These are phyloP conservation scores for Ceratobasidium sp. DNA, from an alignment of 1,284 basidiomycete genomes.

Conservation along the genomic window DNA sequence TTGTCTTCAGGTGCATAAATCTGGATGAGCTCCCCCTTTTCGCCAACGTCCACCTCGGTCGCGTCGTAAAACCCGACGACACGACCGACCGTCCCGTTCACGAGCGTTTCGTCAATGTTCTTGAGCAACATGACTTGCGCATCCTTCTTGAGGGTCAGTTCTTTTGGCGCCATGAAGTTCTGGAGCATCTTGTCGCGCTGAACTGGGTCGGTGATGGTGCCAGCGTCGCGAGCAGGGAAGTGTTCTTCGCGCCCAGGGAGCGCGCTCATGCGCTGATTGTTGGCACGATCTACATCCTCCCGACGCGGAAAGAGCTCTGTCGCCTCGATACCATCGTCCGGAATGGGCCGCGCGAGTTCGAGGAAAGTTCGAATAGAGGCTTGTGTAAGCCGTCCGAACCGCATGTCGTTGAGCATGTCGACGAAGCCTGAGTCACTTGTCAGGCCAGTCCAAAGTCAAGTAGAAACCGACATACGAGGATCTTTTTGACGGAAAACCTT, in stretches of 20 bases:
- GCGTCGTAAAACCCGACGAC: slow-evolving; percentile 67
- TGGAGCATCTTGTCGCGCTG: slow-evolving; percentile 43
- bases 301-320: slow-evolving; percentile 89
- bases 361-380: slow-evolving; percentile 67
- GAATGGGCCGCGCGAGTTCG: slow-evolving; percentile 61
- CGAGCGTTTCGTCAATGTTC: slow-evolving; percentile 74
- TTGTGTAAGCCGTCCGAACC: slow-evolving; percentile 71
- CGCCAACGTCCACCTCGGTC: slow-evolving; percentile 42
- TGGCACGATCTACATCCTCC: slow-evolving; percentile 80
- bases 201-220: slow-evolving; percentile 56
- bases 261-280: slow-evolving; percentile 63
- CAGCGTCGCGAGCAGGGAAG: slow-evolving; percentile 62
- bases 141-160: slow-evolving; percentile 68
- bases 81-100: slow-evolving; percentile 83
- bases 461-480: slow-evolving; percentile 48
- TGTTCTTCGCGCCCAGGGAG: slow-evolving; percentile 54
- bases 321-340: slow-evolving; percentile 77
- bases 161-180: slow-evolving; percentile 49
- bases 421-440: slow-evolving; percentile 67
- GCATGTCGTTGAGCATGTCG: slow-evolving; percentile 90
- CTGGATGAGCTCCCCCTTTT: slow-evolving; percentile 45
- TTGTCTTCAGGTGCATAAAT: slow-evolving; percentile 46
- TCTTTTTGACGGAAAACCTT: slow-evolving; percentile 82
- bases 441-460: slow-evolving; percentile 38
- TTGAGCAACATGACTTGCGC: slow-evolving; percentile 83